Base-by-base conservation (phyloP, 1,284 basidiomycete genomes). In the Leccinum subatratum region DNA sequence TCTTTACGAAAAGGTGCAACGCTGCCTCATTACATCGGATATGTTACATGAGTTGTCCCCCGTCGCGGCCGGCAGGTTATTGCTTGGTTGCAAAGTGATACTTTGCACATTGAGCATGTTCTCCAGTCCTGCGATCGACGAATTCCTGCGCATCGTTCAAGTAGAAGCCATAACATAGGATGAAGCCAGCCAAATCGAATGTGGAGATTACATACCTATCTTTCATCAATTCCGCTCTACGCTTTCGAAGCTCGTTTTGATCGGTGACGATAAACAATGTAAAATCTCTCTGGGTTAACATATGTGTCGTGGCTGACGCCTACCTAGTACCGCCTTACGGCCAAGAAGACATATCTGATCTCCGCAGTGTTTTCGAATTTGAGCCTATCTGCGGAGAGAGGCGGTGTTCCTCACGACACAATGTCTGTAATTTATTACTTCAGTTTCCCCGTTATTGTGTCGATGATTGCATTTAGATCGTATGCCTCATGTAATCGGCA, bases 221-320 rank as follows among this genome's bases (percentile, higher is more conserved):
- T 80, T 92, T 57, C 72, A 78, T 18, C 73, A 69, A 14, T 87
- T 83, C 68, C 71, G 74, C 2, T 68, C 72, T 1, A 78, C 76
- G 3, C 75, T 92, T n/a, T 78, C 79, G 22, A 92, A 91, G 70
- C 74, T 89, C 2, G 87, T 86, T 64, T 88, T 91, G 67, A 88
- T 92, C 75, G 91, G 91, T 16, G 90, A 92, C 79, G 81, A 90
- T 70, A 89, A 86, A 70, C 91, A 93, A 79, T 81, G 90, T 92
- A 68, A 75, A 32, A 6, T 81, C 8, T 62, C 30, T 79, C 37
- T 62, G 61, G 64, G 4, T 56, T 37, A 16, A 6, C 11, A 5
- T 7, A 12, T 34, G 20, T 64, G 6, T 16, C 18, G 37, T 32
- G 20, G 39, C 67, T 63, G 25, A 71, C 64, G 3, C 58, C 57